These are phyloP conservation scores for Trichomonascaceae sp. DNA, from an alignment of 1,139 yeast species.

Conservation along the genomic window DNA sequence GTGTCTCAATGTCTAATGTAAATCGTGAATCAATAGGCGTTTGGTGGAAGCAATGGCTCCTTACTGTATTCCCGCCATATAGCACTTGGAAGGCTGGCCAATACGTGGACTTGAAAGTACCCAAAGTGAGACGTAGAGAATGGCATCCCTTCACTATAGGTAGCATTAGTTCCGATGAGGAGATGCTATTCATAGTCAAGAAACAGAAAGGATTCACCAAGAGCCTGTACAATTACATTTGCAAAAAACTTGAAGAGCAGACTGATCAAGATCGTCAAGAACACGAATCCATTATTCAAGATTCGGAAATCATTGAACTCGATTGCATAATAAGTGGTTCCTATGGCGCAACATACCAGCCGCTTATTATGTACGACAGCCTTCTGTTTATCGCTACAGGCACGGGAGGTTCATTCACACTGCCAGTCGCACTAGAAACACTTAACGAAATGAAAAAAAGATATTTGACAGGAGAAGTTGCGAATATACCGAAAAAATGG, in stretches of 20 bases:
- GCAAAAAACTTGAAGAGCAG: slow-evolving; percentile 14
- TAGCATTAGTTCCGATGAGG: slow-evolving; percentile 36
- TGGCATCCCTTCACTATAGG: slow-evolving; percentile 47
- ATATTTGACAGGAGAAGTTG: neutral
- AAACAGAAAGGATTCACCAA: slow-evolving; percentile 43
- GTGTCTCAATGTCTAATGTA: slow-evolving; percentile 31
- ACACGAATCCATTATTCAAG: neutral
- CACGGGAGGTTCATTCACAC: slow-evolving; percentile 42
- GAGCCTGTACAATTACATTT: slow-evolving; percentile 32
- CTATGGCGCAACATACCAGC: slow-evolving; percentile 40
- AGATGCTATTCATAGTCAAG: slow-evolving; percentile 39
- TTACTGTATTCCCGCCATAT: slow-evolving; percentile 32
- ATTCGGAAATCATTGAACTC: slow-evolving; percentile 16
- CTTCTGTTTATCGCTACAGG: slow-evolving; percentile 42
- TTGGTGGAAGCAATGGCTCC: slow-evolving; percentile 29
- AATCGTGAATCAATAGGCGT: slow-evolving; percentile 13
- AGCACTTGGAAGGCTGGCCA: slow-evolving; percentile 47
- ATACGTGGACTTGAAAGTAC: slow-evolving; percentile 40
- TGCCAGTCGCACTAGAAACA: slow-evolving; percentile 42
- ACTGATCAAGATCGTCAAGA: neutral
- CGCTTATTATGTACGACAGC: slow-evolving; percentile 40
- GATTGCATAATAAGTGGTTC: slow-evolving; percentile 42
- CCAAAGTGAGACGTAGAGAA: slow-evolving; percentile 37
- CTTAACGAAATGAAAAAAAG: slow-evolving; percentile 25
- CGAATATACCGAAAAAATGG: neutral